phyloP scores from a whole-genome alignment of 371 early-diverging fungal species.

The Syncephalis fuscata region DNA sequence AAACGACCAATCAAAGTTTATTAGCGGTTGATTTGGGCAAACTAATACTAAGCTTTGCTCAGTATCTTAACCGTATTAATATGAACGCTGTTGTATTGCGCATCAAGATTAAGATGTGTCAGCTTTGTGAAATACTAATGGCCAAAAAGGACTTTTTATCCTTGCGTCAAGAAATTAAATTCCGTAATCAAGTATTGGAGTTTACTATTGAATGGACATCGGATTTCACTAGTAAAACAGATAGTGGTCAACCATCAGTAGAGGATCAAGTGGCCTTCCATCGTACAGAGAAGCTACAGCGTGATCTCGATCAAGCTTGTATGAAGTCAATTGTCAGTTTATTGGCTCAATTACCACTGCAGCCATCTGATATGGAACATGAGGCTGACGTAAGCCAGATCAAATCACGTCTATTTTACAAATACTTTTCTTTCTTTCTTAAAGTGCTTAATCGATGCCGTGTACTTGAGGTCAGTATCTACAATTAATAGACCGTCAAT shows the following conservation, averaged over 20 bases:
- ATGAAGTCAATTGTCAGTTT: conserved; percentile 70
- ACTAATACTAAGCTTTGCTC: conserved; percentile 55
- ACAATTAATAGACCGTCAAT: neutral
- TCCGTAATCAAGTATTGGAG: conserved; percentile 69
- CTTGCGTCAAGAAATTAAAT: conserved; percentile 68
- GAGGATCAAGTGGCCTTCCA: conserved; percentile 9
- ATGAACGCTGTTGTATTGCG: conserved; percentile 40
- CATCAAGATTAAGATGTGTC: conserved; percentile 74
- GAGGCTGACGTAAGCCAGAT: conserved; percentile 45
- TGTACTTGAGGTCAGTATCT: conserved; percentile 30
- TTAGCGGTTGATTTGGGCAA: conserved; percentile 57
- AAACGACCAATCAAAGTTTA: conserved; percentile 40
- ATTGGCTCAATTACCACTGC: conserved; percentile 65
- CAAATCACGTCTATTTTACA: conserved; percentile 64
- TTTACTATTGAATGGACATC: conserved; percentile 78
- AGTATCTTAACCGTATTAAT: conserved; percentile 62
- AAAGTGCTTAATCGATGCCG: conserved; percentile 71
- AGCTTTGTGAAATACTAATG: conserved; percentile 66
- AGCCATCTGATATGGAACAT: conserved; percentile 46
- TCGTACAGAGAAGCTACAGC: conserved; percentile 41
- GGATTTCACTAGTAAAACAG: conserved; percentile 33
- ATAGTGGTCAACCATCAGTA: conserved; percentile 10
- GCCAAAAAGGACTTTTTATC: conserved; percentile 60
- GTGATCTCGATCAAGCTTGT: conserved; percentile 66
- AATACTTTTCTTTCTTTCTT: conserved; percentile 79